Evolutionary conservation across 176 grass and related monocot genomes (phyloP).

Genomic region (Tillandsia fasciculata): DNA sequence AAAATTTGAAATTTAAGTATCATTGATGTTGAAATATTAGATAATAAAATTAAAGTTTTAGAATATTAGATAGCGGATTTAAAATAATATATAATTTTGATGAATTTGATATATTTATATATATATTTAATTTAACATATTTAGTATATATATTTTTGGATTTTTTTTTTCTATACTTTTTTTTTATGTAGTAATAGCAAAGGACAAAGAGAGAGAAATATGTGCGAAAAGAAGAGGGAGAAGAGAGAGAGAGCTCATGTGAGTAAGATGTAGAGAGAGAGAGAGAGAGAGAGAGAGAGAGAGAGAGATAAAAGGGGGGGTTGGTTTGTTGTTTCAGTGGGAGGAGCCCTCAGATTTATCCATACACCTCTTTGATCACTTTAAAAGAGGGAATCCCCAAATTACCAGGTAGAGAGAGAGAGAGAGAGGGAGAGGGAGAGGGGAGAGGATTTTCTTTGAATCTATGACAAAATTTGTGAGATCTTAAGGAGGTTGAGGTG

Average conservation of each 20-base stretch:
- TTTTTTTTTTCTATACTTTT: not conserved
- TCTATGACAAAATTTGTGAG: no score
- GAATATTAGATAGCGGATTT: no score
- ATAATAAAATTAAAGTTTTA: no score
- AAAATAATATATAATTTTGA: no score
- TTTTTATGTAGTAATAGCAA: not conserved
- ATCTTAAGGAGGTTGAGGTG: not conserved
- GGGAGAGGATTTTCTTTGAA: no score
- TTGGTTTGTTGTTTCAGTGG: slow-evolving; percentile 14
- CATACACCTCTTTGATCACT: not conserved
- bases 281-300: no score
- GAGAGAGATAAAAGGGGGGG: not conserved
- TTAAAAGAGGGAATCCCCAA: no score
- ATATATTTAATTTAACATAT: not conserved
- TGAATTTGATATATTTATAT: no score
- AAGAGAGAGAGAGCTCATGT: not conserved
- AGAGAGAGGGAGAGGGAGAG: no score
- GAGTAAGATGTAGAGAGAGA: not conserved
- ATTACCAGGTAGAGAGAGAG: no score
- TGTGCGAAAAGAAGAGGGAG: not conserved
- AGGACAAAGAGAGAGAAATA: not conserved
- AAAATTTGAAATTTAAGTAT: no score
- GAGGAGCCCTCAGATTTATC: not conserved
- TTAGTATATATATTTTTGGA: not conserved
- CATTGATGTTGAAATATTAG: no score